Evolutionary conservation across 2,329 filamentous ascomycete genomes (phyloP).

Genomic region (Lachnellula hyalina): DNA sequence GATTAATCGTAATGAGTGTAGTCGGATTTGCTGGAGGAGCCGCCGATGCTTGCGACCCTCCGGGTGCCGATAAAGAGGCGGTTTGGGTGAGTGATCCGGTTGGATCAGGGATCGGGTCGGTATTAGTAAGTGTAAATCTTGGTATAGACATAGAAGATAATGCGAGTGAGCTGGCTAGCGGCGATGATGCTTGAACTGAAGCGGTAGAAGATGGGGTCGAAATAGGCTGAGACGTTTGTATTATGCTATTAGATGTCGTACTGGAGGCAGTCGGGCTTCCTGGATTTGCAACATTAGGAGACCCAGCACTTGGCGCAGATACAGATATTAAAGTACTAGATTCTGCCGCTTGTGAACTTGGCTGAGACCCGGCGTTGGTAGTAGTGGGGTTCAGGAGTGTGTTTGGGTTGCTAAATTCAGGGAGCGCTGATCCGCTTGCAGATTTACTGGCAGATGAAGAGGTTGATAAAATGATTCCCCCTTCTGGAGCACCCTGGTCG

Average conservation of each 20-base stretch:
- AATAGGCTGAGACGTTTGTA: not conserved
- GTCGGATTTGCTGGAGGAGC: not conserved
- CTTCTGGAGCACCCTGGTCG: not conserved
- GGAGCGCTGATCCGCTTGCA: not conserved
- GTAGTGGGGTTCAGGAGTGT: not conserved
- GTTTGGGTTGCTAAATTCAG: conserved; percentile 4
- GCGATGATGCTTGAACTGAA: not conserved
- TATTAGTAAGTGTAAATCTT: conserved; percentile 24
- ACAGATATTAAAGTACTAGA: not conserved
- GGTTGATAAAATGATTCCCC: not conserved
- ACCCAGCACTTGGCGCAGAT: not conserved
- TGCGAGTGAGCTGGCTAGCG: not conserved
- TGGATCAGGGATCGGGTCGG: conserved; percentile 11
- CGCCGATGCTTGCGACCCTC: conserved; percentile 4
- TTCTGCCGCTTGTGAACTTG: not conserved
- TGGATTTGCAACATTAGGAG: not conserved
- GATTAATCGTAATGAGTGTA: conserved; percentile 8
- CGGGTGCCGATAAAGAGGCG: conserved; percentile 3
- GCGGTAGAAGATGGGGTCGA: not conserved
- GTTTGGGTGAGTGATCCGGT: not conserved
- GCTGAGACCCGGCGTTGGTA: not conserved
- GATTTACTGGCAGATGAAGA: not conserved
- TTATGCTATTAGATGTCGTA: not conserved
- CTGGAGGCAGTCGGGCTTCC: not conserved
- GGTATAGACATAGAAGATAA: conserved; percentile 7